These are phyloP conservation scores for Phycomyces blakesleeanus DNA, from an alignment of 192 early-diverging fungal species.

Conservation along the genomic window DNA sequence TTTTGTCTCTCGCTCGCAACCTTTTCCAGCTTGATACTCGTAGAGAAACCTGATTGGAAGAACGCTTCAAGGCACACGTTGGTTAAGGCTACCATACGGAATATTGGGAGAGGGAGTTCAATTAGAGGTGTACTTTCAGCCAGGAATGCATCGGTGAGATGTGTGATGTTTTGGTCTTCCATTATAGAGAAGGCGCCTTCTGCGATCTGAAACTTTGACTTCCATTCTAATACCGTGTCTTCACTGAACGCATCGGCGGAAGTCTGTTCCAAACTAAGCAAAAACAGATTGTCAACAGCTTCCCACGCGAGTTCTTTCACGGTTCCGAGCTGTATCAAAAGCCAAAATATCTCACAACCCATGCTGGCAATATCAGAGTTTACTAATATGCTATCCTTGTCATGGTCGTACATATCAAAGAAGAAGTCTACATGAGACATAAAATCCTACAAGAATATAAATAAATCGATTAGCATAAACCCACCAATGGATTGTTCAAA, in stretches of 20 bases:
- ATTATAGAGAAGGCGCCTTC: neutral
- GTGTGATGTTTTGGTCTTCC: neutral
- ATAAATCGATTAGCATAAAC: no score
- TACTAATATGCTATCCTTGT: constrained; percentile 57
- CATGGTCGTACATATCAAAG: constrained; percentile 76
- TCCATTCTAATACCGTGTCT: neutral
- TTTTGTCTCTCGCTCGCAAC: constrained; percentile 42
- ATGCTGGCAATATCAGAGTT: constrained; percentile 81
- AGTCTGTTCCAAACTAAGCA: constrained; percentile 1
- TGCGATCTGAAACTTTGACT: neutral
- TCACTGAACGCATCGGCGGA: neutral
- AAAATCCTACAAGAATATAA: constrained; percentile 68
- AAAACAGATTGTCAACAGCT: neutral
- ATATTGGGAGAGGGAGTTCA: constrained; percentile 12
- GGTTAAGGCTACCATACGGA: constrained; percentile 72
- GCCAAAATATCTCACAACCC: constrained; percentile 79
- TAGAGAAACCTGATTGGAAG: constrained; percentile 61
- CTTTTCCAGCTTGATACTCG: constrained; percentile 60
- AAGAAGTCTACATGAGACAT: constrained; percentile 76
- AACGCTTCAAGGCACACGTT: constrained; percentile 81
- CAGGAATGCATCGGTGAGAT: neutral
- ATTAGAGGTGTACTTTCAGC: neutral
- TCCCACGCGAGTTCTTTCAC: constrained; percentile 8
- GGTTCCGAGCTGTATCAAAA: constrained; percentile 37
- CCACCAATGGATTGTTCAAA: no score